Conservation (phyloP, 768 basidiomycete species). For the Peribolospora kevripleyi region DNA sequence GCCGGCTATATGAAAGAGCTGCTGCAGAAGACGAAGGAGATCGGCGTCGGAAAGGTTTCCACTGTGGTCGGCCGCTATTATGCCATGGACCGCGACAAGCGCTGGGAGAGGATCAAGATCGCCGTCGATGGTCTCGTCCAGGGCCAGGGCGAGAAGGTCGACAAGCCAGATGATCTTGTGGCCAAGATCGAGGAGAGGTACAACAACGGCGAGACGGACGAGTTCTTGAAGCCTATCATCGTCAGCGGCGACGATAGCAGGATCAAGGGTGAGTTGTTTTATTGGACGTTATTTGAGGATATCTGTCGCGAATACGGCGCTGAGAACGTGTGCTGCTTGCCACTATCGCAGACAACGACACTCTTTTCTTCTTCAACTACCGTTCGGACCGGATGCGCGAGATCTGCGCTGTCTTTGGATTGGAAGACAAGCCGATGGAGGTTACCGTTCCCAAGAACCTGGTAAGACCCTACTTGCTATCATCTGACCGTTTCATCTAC, state of each 20-base stretch:
- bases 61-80: slow-evolving; percentile 80
- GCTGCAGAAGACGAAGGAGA: slow-evolving; percentile 50
- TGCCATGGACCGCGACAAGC: slow-evolving; percentile 91
- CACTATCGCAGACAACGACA: slow-evolving; percentile 40
- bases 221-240: slow-evolving; percentile 87
- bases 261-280: slow-evolving; percentile 19
- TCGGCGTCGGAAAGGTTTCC: slow-evolving; percentile 46
- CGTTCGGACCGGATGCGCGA: slow-evolving; percentile 91
- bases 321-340: neutral
- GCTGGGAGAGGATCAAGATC: slow-evolving; percentile 81
- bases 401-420: slow-evolving; percentile 53
- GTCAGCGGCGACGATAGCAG: slow-evolving; percentile 52
- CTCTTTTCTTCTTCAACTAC: slow-evolving; percentile 91
- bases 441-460: slow-evolving; percentile 55
- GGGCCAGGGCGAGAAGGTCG: slow-evolving; percentile 34
- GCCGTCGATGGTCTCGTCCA: slow-evolving; percentile 63
- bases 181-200: slow-evolving; percentile 49
- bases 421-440: slow-evolving; percentile 62
- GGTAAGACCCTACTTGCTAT: slow-evolving; percentile 24
- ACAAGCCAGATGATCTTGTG: slow-evolving; percentile 34
- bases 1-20: slow-evolving; percentile 53
- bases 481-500: neutral
- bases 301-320: neutral
- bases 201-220: slow-evolving; percentile 65
- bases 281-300: neutral